phyloP scores from a whole-genome alignment of 495 filamentous ascomycete genomes.

The Aspergillus indologenus region DNA sequence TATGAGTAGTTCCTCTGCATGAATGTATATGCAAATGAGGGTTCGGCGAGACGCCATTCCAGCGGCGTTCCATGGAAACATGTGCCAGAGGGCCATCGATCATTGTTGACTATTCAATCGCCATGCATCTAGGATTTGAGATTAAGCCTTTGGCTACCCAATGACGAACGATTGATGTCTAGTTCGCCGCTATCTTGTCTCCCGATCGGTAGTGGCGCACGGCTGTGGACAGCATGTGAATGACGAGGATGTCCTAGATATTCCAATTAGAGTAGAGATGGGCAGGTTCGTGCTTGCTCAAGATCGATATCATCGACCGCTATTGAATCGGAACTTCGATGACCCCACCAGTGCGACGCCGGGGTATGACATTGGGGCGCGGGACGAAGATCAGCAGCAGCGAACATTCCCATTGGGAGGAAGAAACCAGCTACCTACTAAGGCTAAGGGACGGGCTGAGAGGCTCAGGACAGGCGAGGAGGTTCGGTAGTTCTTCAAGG shows the following conservation, averaged over 20 bases:
- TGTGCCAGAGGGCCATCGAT: not conserved
- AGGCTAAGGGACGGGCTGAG: conserved; percentile 9
- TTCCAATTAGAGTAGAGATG: conserved; percentile 1
- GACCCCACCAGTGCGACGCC: conserved; percentile 13
- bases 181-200: conserved; percentile 1
- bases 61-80: conserved; percentile 10
- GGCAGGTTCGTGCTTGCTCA: not conserved
- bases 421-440: too few species aligned
- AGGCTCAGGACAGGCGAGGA: conserved; percentile 6
- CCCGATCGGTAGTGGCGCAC: not conserved
- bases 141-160: not conserved
- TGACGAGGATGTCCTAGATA: not conserved
- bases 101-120: conserved; percentile 5
- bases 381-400: conserved; percentile 13
- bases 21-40: not conserved
- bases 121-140: conserved; percentile 1
- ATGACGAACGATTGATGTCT: not conserved
- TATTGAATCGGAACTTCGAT: conserved; percentile 8
- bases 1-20: not conserved
- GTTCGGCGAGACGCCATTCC: not conserved
- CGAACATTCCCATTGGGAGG: conserved; percentile 8
- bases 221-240: not conserved
- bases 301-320: conserved; percentile 8
- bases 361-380: conserved; percentile 9
- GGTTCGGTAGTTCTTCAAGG: conserved; percentile 10